A percentile compares a stretch with the other conserved stretches of the same genome.
Conservation (phyloP, 768 basidiomycete genomes). For the Porphyrellus cyaneotinctus region DNA sequence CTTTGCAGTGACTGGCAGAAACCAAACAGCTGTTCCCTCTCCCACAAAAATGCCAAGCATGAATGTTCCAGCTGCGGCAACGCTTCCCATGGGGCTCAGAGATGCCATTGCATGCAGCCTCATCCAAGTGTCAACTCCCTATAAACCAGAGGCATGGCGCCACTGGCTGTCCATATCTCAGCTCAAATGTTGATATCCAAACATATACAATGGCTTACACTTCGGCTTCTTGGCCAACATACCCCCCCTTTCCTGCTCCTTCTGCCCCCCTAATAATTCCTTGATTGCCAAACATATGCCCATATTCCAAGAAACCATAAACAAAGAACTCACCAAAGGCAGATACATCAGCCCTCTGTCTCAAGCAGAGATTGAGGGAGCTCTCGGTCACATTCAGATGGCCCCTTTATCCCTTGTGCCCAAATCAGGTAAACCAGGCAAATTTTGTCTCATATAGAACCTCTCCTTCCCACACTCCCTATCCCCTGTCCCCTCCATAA, state of each 20-base stretch:
- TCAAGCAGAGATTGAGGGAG: too few relatives aligned
- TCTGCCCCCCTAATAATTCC: too few relatives aligned
- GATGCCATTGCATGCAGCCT: not conserved
- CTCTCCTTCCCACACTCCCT: slow-evolving; percentile 19
- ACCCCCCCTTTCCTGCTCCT: not conserved
- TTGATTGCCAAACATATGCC: too few relatives aligned
- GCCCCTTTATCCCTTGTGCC: slow-evolving; percentile 27
- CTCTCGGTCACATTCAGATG: slow-evolving; percentile 28
- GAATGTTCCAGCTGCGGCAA: not conserved
- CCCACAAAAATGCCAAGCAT: not conserved
- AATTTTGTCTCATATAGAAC: slow-evolving; percentile 29
- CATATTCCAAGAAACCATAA: too few relatives aligned
- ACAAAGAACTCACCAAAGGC: too few relatives aligned
- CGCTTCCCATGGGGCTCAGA: not conserved
- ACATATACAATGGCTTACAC: not conserved
- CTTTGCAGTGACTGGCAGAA: not conserved
- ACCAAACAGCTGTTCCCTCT: not conserved
- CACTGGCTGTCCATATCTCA: too few relatives aligned
- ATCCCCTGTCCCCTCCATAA: slow-evolving; percentile 30
- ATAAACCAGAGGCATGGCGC: not conserved
- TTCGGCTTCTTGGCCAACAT: not conserved
- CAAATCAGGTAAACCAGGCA: slow-evolving; percentile 23
- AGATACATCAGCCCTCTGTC: too few relatives aligned
- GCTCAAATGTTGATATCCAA: not conserved
- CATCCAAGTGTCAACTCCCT: not conserved